phyloP scores from a whole-genome alignment of 768 basidiomycete species.

The Mycena chlorophos region DNA sequence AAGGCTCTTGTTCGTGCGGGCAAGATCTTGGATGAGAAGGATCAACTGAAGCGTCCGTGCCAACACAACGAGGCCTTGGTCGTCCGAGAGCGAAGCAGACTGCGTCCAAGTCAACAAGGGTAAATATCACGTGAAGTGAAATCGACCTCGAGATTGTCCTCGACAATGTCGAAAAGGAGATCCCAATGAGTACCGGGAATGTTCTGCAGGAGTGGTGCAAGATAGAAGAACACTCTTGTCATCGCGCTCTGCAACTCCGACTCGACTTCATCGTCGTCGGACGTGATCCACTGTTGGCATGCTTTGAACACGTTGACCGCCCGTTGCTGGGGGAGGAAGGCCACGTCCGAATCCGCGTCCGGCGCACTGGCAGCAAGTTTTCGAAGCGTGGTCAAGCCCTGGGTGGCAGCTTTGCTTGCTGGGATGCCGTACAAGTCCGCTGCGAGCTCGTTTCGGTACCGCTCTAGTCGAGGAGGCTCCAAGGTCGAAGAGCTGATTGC shows the following conservation, averaged over 20 bases:
- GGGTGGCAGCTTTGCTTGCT: conserved; percentile 58
- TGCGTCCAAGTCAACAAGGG: conserved; percentile 26
- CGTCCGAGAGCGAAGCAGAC: conserved; percentile 62
- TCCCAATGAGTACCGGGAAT: conserved; percentile 91
- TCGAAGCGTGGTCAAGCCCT: conserved; percentile 69
- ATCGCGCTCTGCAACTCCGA: conserved; percentile 81
- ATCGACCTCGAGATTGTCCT: conserved; percentile 83
- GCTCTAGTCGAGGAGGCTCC: conserved; percentile 71
- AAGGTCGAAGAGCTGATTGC: conserved; percentile 61
- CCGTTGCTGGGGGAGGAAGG: conserved; percentile 82
- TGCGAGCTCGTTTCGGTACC: conserved; percentile 88
- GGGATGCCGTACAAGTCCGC: conserved; percentile 72
- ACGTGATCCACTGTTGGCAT: conserved; percentile 77
- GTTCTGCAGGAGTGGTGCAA: conserved; percentile 87
- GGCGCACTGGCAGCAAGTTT: conserved; percentile 76
- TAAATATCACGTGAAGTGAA: not conserved
- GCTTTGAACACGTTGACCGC: conserved; percentile 86
- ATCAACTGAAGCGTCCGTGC: conserved; percentile 71
- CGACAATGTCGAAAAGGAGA: conserved; percentile 84
- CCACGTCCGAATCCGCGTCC: conserved; percentile 70
- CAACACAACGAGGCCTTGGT: conserved; percentile 58
- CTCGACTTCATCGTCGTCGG: conserved; percentile 63
- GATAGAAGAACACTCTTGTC: conserved; percentile 67
- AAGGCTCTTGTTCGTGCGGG: conserved; percentile 70
- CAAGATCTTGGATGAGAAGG: conserved; percentile 66